Evolutionary conservation across 331 rosid species (phyloP).

Genomic region (Malus hybrid): DNA sequence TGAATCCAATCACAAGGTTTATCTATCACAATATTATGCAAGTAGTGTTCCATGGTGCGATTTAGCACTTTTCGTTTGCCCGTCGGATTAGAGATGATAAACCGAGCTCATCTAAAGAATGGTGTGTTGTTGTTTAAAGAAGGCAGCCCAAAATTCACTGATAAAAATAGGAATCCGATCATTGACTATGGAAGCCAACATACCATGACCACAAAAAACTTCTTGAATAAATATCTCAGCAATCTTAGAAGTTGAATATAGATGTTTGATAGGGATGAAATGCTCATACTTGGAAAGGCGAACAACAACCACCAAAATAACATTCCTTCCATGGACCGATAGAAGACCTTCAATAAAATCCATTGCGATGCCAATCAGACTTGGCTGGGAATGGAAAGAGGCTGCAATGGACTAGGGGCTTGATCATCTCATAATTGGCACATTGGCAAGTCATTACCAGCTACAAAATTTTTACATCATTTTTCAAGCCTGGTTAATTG

Average conservation of each 20-base stretch:
- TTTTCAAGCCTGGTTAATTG: neutral
- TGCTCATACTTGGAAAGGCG: neutral
- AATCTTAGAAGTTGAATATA: neutral
- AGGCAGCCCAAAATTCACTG: neutral
- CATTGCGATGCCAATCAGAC: neutral
- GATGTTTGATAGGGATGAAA: neutral
- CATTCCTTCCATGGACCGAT: neutral
- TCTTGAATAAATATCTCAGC: neutral
- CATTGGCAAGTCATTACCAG: neutral
- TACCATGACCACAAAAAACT: neutral
- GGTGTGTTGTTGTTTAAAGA: too few species aligned
- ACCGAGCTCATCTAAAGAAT: too few species aligned
- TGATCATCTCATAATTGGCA: neutral
- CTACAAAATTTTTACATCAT: neutral
- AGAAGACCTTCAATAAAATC: conserved; percentile 1
- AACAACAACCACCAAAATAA: neutral
- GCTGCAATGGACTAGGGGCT: neutral
- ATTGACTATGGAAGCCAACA: neutral
- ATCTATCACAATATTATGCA: neutral
- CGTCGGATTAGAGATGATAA: too few species aligned
- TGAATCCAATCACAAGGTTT: too few species aligned
- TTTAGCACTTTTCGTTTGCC: too few species aligned
- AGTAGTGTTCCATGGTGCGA: too few species aligned
- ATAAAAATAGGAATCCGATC: neutral
- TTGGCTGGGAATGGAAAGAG: neutral